Evolutionary conservation across 2,329 filamentous ascomycete species (phyloP).

Genomic region (Coniochaeta ligniaria): DNA sequence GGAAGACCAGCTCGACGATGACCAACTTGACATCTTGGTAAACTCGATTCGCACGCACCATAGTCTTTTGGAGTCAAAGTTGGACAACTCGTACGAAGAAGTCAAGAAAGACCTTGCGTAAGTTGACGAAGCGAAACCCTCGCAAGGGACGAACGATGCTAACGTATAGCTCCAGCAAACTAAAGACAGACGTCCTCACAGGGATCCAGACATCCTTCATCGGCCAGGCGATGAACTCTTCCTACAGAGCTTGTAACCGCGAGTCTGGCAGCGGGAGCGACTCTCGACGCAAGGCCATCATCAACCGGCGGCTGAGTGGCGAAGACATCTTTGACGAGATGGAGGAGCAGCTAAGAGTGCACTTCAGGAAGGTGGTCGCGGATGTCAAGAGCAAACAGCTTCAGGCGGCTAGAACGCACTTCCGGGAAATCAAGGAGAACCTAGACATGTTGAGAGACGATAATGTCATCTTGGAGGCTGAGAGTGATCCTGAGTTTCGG

Average conservation of each 20-base stretch:
- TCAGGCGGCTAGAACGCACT: slow-evolving; percentile 10
- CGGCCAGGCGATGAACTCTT: slow-evolving; percentile 24
- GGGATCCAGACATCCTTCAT: slow-evolving; percentile 29
- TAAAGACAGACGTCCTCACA: slow-evolving; percentile 26
- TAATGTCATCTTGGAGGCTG: slow-evolving; percentile 27
- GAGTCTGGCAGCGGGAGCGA: slow-evolving; percentile 27
- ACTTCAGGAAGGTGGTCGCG: slow-evolving; percentile 14
- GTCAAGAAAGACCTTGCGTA: slow-evolving; percentile 12
- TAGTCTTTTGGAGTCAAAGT: slow-evolving; percentile 15
- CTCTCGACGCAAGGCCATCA: slow-evolving; percentile 24
- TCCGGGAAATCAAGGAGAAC: slow-evolving; percentile 18
- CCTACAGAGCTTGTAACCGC: slow-evolving; percentile 22
- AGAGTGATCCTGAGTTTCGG: slow-evolving; percentile 26
- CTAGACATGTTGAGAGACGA: slow-evolving; percentile 29
- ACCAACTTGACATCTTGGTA: not conserved
- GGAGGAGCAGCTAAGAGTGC: slow-evolving; percentile 16
- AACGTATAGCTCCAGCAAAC: slow-evolving; percentile 15
- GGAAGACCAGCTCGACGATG: slow-evolving; percentile 8
- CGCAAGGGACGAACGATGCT: not conserved
- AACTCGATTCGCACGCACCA: slow-evolving; percentile 15
- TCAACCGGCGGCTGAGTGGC: slow-evolving; percentile 16
- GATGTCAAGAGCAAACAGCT: slow-evolving; percentile 15
- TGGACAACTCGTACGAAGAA: slow-evolving; percentile 18
- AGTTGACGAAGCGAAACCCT: not conserved
- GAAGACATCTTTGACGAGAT: slow-evolving; percentile 21